A percentile compares a stretch with the other conserved stretches of the same genome.
Conservation (phyloP, 495 filamentous ascomycete species). For the Aspergillus taichungensis region DNA sequence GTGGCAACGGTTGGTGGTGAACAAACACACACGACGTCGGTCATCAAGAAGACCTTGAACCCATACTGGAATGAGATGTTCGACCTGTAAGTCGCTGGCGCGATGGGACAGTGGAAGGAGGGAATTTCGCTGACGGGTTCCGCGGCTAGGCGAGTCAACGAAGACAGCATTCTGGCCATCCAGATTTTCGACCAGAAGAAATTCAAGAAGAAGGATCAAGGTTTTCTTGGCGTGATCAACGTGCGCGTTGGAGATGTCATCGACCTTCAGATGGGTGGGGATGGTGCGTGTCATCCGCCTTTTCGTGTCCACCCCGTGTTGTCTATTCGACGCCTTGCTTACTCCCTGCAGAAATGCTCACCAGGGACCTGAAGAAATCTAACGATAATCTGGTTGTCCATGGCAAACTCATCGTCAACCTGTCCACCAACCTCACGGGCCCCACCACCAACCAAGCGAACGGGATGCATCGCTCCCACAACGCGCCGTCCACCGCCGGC, state of each 20-base stretch:
- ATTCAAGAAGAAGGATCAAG: conserved; percentile 99
- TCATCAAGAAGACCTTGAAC: conserved; percentile 94
- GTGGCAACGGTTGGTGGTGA: conserved; percentile 94
- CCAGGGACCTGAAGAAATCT: conserved; percentile 95
- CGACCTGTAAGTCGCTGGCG: conserved; percentile 63
- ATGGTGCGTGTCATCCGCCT: conserved; percentile 54
- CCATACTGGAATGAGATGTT: conserved; percentile 99
- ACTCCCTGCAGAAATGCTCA: conserved; percentile 71
- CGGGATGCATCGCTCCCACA: conserved; percentile 29
- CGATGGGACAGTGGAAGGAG: neutral
- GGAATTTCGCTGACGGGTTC: too few relatives aligned
- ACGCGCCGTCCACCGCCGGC: conserved; percentile 29
- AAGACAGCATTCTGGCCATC: conserved; percentile 92
- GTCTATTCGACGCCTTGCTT: neutral
- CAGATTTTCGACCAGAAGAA: conserved; percentile 99
- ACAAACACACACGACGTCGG: conserved; percentile 89
- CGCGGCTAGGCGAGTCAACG: conserved; percentile 60
- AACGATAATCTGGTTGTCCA: conserved; percentile 97
- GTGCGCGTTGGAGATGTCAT: conserved; percentile 89
- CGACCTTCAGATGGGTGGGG: conserved; percentile 77
- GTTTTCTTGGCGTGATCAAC: conserved; percentile 96
- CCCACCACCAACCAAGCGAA: conserved; percentile 42
- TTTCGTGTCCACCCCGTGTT: neutral
- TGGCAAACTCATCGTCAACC: conserved; percentile 91
- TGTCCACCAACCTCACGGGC: conserved; percentile 74